These are phyloP conservation scores for Sarcodon sp. DNA, from an alignment of 768 basidiomycete genomes.

Conservation along the genomic window DNA sequence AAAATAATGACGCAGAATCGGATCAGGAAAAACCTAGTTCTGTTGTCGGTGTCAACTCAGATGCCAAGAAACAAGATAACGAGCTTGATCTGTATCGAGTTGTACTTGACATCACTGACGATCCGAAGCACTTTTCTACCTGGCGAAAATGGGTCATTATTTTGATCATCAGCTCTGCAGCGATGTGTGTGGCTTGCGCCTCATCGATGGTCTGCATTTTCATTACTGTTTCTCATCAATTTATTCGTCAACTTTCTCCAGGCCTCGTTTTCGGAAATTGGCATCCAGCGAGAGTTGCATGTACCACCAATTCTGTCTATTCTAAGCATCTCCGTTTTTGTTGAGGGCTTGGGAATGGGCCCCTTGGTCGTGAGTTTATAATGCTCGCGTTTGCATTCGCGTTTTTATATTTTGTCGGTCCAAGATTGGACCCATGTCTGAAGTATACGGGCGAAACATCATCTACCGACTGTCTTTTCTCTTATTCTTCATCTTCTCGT, in stretches of 20 bases:
- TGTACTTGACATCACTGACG: constrained; percentile 7
- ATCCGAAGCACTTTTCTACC: constrained; percentile 9
- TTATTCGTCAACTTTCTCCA: neutral
- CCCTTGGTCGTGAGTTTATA: constrained; percentile 11
- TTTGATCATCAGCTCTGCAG: constrained; percentile 8
- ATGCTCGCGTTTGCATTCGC: constrained; percentile 8
- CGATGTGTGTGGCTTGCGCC: constrained; percentile 13
- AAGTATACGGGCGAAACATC: constrained; percentile 42
- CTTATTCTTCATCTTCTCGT: constrained; percentile 44
- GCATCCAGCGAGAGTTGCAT: constrained; percentile 22
- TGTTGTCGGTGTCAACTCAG: no score
- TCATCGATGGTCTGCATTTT: constrained; percentile 10
- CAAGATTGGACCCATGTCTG: constrained; percentile 23
- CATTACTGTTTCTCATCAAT: neutral
- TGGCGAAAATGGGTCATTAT: constrained; percentile 11
- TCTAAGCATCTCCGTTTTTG: constrained; percentile 26
- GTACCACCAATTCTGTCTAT: constrained; percentile 26
- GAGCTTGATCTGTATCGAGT: neutral
- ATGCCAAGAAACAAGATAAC: no score
- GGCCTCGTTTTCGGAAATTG: constrained; percentile 24
- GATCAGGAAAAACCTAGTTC: no score
- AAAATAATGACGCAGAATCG: no score
- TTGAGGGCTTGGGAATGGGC: constrained; percentile 18
- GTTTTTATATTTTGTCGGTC: constrained; percentile 12
- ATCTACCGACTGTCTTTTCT: constrained; percentile 50